phyloP scores from a whole-genome alignment of 106 monocot genomes.

The Acorus gramineus region DNA sequence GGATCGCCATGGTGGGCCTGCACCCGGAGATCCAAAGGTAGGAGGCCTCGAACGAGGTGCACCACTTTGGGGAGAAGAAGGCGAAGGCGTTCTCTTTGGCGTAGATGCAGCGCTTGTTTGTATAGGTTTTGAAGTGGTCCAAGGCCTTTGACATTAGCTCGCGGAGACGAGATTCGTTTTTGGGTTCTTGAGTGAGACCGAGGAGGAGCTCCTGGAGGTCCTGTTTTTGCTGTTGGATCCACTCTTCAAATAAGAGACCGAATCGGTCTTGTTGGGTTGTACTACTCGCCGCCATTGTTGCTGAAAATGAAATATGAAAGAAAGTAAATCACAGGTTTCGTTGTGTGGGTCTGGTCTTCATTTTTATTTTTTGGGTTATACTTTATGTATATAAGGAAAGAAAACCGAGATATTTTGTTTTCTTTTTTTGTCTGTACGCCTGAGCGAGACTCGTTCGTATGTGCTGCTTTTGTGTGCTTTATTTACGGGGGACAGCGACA shows the following conservation, averaged over 20 bases:
- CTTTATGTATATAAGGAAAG: too few relatives aligned
- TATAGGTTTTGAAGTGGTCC: conserved; percentile 29
- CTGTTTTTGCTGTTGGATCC: conserved; percentile 15
- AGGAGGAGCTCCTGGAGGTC: conserved; percentile 30
- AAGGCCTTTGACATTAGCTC: conserved; percentile 17
- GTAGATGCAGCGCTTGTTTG: conserved; percentile 5
- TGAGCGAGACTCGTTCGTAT: too few relatives aligned
- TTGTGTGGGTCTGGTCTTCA: too few relatives aligned
- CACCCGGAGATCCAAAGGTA: conserved; percentile 49
- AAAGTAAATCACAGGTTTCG: too few relatives aligned
- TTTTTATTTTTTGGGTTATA: too few relatives aligned
- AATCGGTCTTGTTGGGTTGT: conserved; percentile 3
- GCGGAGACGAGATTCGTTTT: conserved; percentile 6
- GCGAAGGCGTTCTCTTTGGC: conserved; percentile 18
- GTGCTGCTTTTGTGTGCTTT: too few relatives aligned
- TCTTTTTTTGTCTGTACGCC: too few relatives aligned
- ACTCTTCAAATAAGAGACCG: conserved; percentile 15
- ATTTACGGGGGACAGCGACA: too few relatives aligned
- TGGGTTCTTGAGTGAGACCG: not conserved
- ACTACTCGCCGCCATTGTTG: too few relatives aligned
- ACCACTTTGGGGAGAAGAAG: conserved; percentile 41
- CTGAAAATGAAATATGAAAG: too few relatives aligned
- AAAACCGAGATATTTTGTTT: too few relatives aligned
- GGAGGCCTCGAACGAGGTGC: conserved; percentile 40
- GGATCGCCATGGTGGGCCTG: conserved; percentile 41